Conservation (phyloP, 805 yeast species). For the Grigorovia jiainica region DNA sequence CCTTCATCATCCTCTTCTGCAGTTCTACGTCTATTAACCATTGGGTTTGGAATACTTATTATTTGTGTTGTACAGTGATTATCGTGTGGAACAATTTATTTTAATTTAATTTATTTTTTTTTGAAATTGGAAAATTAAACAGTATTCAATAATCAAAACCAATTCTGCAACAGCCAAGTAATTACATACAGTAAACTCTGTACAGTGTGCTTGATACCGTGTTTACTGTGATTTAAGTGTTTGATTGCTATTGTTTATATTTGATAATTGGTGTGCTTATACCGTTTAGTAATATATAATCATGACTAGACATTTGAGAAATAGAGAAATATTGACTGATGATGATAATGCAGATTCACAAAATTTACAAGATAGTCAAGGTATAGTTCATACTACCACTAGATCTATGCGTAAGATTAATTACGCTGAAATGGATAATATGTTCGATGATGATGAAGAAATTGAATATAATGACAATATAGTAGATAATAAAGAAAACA, state of each 20-base stretch:
- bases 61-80: not conserved
- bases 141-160: too few species aligned
- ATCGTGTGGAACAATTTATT: not conserved
- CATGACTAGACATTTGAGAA: slow-evolving; percentile 12
- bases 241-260: too few species aligned
- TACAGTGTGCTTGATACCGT: too few species aligned
- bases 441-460: slow-evolving; percentile 23
- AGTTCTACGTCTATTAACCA: not conserved
- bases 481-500: slow-evolving; percentile 5
- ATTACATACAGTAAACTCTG: not conserved
- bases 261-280: too few species aligned
- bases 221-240: not conserved
- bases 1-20: slow-evolving; percentile 5
- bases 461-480: slow-evolving; percentile 6
- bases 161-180: not conserved
- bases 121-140: too few species aligned
- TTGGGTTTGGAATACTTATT: not conserved
- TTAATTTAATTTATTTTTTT: not conserved
- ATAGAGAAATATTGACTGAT: slow-evolving; percentile 2
- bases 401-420: slow-evolving; percentile 29
- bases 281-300: not conserved
- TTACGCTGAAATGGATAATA: slow-evolving; percentile 30
- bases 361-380: slow-evolving; percentile 22
- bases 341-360: slow-evolving; percentile 13
- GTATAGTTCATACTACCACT: slow-evolving; percentile 22